Percentiles rank a stretch among this genome's conserved stretches.
phyloP scores from a whole-genome alignment of 805 yeast genomes.

The Starmera caribaea region DNA sequence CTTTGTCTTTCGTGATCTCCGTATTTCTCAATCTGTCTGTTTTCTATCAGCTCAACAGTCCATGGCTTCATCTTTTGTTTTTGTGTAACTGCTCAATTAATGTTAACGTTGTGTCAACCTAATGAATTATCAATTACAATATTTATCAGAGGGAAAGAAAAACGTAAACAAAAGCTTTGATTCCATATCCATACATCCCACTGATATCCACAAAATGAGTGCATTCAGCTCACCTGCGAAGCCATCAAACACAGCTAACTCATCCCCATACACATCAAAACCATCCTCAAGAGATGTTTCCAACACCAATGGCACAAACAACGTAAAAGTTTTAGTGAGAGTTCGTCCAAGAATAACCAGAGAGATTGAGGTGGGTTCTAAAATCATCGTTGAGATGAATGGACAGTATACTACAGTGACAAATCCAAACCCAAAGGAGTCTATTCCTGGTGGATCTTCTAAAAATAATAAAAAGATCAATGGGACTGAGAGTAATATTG shows the following conservation, averaged over 20 bases:
- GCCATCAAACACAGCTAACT: conserved; percentile 60
- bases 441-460: not conserved
- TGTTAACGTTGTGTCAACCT: too few species aligned
- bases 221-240: conserved; percentile 45
- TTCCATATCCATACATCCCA: too few species aligned
- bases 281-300: conserved; percentile 57
- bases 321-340: conserved; percentile 40
- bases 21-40: not conserved
- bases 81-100: too few species aligned
- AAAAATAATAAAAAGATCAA: too few species aligned
- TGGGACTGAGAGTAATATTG: conserved; percentile 1
- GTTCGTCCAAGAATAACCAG: conserved; percentile 34
- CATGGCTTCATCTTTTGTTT: too few species aligned
- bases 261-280: conserved; percentile 33
- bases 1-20: not conserved
- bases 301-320: conserved; percentile 17
- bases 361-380: conserved; percentile 8
- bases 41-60: not conserved
- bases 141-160: too few species aligned
- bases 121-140: too few species aligned
- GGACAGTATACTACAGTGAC: conserved; percentile 5
- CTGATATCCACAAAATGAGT: not conserved
- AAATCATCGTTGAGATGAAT: conserved; percentile 12
- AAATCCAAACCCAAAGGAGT: conserved; percentile 5
- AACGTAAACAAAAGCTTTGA: too few species aligned